Evolutionary conservation across 306 rosid genomes (phyloP), one percentile per base, ranked within the genome.

Genomic region (Trifolium dubium): DNA sequence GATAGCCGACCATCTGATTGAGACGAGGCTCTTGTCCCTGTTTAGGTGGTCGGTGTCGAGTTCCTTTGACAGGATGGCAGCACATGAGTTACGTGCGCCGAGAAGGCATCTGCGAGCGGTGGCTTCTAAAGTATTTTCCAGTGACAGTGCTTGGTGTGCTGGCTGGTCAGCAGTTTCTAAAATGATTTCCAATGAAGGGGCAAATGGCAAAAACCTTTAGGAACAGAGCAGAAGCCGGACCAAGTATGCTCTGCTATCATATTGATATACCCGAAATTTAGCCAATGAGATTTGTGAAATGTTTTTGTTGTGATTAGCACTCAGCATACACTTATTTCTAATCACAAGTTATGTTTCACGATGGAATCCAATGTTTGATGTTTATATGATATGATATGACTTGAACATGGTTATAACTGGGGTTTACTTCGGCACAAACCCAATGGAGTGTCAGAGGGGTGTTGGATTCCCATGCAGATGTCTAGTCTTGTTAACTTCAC

Each of bases 201-300:
- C n/a, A 23, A 55, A 23, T 55, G 2, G 34, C 32, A 10, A n/a
- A 23, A 55, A 10, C n/a, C 62, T 55, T 55, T n/a, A 55, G 62
- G 62, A 55, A 5, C 61, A 55, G 34, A 55, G 32, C 31, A 55
- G 14, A 55, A 23, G 34, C 8, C 10, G 32, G 62, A 28, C 34
- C 23, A 9, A 19, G 14, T 31, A n/a, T 55, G 34, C 62, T 55
- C 62, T 55, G 62, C 34, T 55, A 55, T 55, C n/a, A 55, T 10
- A 34, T 55, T 19, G 62, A 60, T 28, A 62, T 34, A 23, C 67
- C 28, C 34, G 35, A 10, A 32, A 15, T 62, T 62, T 62, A 62
- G 67, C 14, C 30, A 35, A 32, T 2, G 6, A 43, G n/a, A n/a
- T n/a, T n/a, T n/a, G n/a, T n/a, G n/a, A n/a, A n/a, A n/a, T n/a